Percentiles rank a stretch among this genome's conserved stretches.
Conservation (phyloP, 768 basidiomycete species). For the Hebeloma cylindrosporum region DNA sequence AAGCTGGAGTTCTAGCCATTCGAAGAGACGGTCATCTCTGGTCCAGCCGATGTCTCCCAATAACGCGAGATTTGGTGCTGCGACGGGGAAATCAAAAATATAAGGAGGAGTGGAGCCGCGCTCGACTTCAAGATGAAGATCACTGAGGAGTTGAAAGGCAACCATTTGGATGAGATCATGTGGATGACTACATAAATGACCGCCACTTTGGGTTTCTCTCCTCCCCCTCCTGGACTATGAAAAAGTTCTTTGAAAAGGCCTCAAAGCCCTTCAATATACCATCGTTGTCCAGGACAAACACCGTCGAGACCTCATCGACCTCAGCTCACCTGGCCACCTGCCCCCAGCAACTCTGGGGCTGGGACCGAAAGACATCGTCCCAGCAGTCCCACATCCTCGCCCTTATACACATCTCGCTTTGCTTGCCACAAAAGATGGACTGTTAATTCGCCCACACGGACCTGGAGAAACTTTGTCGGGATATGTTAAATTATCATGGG, state of each 20-base stretch:
- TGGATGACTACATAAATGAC: conserved; percentile 23
- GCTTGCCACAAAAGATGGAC: conserved; percentile 55
- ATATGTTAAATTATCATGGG: conserved; percentile 55
- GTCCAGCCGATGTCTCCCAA: conserved; percentile 40
- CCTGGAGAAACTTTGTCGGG: conserved; percentile 22
- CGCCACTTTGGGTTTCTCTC: conserved; percentile 4
- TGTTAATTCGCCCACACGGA: conserved; percentile 63
- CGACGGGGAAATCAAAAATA: conserved; percentile 11
- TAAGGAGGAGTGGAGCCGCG: not conserved
- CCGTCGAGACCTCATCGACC: conserved; percentile 2
- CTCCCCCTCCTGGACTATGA: conserved; percentile 31
- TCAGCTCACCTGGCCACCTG: conserved; percentile 10
- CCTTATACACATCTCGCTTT: conserved; percentile 71
- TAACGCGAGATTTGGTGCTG: conserved; percentile 30
- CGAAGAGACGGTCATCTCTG: conserved; percentile 29
- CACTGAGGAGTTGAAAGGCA: not conserved
- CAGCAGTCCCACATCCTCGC: conserved; percentile 73
- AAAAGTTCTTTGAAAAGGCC: conserved; percentile 40
- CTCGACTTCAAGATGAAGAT: conserved; percentile 8
- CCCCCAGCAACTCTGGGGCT: conserved; percentile 33
- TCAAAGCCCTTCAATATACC: conserved; percentile 36
- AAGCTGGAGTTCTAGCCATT: conserved; percentile 32
- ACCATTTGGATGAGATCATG: not conserved
- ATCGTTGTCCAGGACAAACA: conserved; percentile 14
- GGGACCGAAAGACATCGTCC: conserved; percentile 64